Evolutionary conservation across 169 alveolate species (phyloP), one percentile per base, ranked within the genome.

Genomic region (Cryptosporidium baileyi): DNA sequence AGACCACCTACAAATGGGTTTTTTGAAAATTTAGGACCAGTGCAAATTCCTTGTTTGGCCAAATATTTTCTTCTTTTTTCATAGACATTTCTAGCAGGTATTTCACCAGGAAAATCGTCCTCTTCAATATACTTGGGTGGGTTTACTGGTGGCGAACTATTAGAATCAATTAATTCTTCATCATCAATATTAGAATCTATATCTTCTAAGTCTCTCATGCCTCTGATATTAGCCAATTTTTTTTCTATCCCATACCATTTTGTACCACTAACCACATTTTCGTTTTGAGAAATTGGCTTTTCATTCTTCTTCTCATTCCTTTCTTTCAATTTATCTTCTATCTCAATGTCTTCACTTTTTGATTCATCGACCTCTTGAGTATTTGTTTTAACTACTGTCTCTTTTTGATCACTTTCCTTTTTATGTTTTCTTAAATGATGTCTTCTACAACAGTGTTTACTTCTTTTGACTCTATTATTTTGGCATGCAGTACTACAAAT

Each of bases 1-100:
- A 63, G 80, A n/a, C 80, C 80, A 9, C 80, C 80, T 44, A 63
- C 80, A 63, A 63, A 63, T 44, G 80, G 80, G 30, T 44, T 63
- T 51, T 63, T 63, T 28, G 61, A 63, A 28, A 24, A 41, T 45
- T 45, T 63, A n/a, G 79, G 36, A 15, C 79, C 52, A 32, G 28
- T 61, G 22, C 52, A 61, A 2, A 61, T 30, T n/a, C 79, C 79
- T 13, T 61, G 54, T 63, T 63, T 63, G 2, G 80, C 80, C 24
- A 63, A 28, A 63, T 63, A 63, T 41, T 44, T 41, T 15, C 80
- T 41, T 1, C 9, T 22, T 34, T 24, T 63, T 6, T 36, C 32
- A 61, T 19, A 9, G 1, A 15, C 38, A 0, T 26, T 28, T 15
- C 11, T 40, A n/a, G 80, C 30, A 13, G 61, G 40, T 26, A 44